Conservation (phyloP, 2,329 filamentous ascomycete genomes). For the Trichoderma oligosporum region DNA sequence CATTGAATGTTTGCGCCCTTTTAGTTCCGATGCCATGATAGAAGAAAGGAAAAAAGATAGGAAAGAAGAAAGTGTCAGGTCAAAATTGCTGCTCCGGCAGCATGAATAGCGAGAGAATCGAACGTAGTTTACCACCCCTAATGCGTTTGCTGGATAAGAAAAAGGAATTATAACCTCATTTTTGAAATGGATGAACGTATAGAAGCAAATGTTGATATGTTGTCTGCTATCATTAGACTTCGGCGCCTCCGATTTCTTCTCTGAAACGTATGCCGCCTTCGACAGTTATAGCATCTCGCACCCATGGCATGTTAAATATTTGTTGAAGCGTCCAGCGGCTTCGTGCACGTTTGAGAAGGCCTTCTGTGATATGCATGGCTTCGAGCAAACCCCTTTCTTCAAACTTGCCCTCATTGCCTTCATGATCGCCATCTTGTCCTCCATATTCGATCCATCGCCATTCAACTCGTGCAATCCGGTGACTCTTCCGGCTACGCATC, state of each 20-base stretch:
- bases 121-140: background rate
- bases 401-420: slow-evolving; percentile 58
- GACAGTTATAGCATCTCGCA: slow-evolving; percentile 67
- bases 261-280: slow-evolving; percentile 58
- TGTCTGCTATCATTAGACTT: slow-evolving; percentile 37
- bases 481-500: slow-evolving; percentile 77
- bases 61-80: background rate
- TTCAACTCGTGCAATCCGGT: slow-evolving; percentile 92
- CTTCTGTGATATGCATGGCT: slow-evolving; percentile 78
- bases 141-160: background rate
- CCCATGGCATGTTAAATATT: slow-evolving; percentile 71
- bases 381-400: slow-evolving; percentile 64
- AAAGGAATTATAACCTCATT: background rate
- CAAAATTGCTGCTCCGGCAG: background rate
- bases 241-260: slow-evolving; percentile 56
- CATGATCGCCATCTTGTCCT: slow-evolving; percentile 82
- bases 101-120: background rate
- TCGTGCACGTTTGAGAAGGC: slow-evolving; percentile 75
- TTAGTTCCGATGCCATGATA: background rate
- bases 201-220: background rate
- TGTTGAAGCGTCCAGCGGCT: slow-evolving; percentile 73
- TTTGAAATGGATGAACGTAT: background rate
- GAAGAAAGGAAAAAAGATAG: background rate
- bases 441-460: slow-evolving; percentile 92
- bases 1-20: background rate